Evolutionary conservation across 768 basidiomycete species (phyloP), one percentile per base, ranked within the genome.

Genomic region (Leccinum longicurvipes): DNA sequence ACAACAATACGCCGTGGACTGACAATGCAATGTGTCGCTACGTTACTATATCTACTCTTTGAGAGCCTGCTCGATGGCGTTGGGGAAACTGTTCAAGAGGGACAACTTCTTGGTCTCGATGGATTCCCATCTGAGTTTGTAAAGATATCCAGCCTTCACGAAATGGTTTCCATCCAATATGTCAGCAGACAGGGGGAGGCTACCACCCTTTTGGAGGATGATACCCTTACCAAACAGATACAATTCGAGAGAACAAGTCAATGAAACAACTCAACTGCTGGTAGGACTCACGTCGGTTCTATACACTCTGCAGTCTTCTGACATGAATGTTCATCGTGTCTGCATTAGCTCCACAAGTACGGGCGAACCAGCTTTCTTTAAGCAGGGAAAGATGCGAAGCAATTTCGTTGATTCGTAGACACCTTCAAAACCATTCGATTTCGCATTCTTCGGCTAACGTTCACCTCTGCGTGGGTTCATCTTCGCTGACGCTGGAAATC

Each of bases 401-500:
- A 73, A 72, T 5, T 66, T 17, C 3, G 76, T 75, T 8, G 69
- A 67, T 55, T 73, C 77, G 50, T 74, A 73, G 27, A 76, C 60
- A 14, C 75, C 75, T 56, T 52, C 19, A 24, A 44, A 50, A 39
- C 2, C 19, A 19, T 11, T 49, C 10, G 51, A 23, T 49, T 12
- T 25, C 29, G 14, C 10, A 36, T 15, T 53, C 27, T 28, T 41
- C 11, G 9, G 14, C 19, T n/a, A 15, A 21, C 12, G 15, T 19
- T n/a, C 34, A 42, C 17, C 10, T 4, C 24, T 21, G 3, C 1
- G 6, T 21, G 3, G 10, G 52, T 62, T 48, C 36, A 74, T 75
- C 76, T 67, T 75, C 64, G 15, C 77, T 74, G 14, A 77, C 56
- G 3, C 78, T 76, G 57, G 77, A 80, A 1, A 79, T 74, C 70